A percentile compares a stretch with the other conserved stretches of the same genome.
These are phyloP conservation scores for Cadophora sp. DNA, from an alignment of 2,329 filamentous ascomycete species.

Conservation along the genomic window DNA sequence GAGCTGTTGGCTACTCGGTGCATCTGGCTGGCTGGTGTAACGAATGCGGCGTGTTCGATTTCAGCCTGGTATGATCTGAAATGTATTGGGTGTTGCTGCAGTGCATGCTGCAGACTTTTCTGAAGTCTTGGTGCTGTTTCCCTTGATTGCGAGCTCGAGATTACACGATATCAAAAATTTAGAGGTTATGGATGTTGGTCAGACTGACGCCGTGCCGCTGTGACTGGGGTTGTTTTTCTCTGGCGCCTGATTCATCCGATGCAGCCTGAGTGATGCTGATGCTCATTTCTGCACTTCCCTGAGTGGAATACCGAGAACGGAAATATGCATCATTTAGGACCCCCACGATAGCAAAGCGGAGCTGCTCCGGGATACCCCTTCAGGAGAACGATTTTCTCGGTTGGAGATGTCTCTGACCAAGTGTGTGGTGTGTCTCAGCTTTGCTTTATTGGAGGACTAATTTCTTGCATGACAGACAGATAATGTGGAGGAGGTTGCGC, in stretches of 20 bases:
- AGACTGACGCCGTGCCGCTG: not conserved
- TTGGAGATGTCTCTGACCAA: not conserved
- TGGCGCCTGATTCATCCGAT: not conserved
- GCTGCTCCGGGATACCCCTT: slow-evolving; percentile 2
- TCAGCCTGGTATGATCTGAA: not conserved
- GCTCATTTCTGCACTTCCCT: not conserved
- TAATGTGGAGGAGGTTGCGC: not conserved
- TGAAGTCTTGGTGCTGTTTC: not conserved
- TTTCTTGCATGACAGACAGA: slow-evolving; percentile 1
- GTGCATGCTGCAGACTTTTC: not conserved
- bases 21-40: not conserved
- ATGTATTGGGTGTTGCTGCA: not conserved
- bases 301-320: slow-evolving; percentile 6
- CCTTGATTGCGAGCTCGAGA: not conserved
- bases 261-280: slow-evolving; percentile 1
- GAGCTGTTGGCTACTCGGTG: no score
- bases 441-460: not conserved
- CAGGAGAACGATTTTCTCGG: not conserved
- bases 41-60: not conserved
- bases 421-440: not conserved
- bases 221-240: not conserved
- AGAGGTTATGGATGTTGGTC: not conserved
- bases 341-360: not conserved
- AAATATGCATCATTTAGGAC: not conserved
- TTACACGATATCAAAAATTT: slow-evolving; percentile 1